These are phyloP conservation scores for Dothiorella sarmentorum DNA, from an alignment of 2,329 filamentous ascomycete species.

Conservation along the genomic window DNA sequence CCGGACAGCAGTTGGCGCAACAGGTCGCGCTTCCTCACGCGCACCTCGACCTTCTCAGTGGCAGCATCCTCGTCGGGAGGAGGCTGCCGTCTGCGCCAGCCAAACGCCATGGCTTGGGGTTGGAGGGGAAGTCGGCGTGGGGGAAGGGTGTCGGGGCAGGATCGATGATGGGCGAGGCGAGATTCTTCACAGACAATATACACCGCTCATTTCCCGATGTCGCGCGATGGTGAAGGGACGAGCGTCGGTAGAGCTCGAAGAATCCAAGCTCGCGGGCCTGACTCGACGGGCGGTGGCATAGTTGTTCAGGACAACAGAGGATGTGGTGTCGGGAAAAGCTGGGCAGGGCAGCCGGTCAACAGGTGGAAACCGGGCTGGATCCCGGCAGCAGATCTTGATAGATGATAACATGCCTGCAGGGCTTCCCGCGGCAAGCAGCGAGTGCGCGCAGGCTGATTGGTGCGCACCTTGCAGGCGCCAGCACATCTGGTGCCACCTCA, in stretches of 20 bases:
- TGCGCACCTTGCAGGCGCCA: conserved; percentile 1
- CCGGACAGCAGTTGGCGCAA: conserved; percentile 13
- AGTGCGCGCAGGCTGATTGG: conserved; percentile 7
- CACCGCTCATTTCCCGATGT: conserved; percentile 19
- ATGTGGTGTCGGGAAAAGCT: background rate
- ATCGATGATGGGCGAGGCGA: background rate
- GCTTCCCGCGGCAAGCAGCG: background rate
- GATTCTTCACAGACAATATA: conserved; percentile 10
- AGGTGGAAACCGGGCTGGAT: conserved; percentile 5
- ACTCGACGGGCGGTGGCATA: conserved; percentile 11
- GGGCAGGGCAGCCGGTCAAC: conserved; percentile 6
- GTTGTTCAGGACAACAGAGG: background rate
- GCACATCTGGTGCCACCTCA: conserved; percentile 11
- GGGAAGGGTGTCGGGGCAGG: background rate
- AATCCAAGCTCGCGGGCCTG: conserved; percentile 16
- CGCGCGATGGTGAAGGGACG: conserved; percentile 15
- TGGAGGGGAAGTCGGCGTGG: background rate
- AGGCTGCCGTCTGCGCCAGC: conserved; percentile 13
- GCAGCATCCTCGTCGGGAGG: conserved; percentile 9
- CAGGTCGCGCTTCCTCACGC: conserved; percentile 17
- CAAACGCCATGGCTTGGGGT: conserved; percentile 11
- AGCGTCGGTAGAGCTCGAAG: conserved; percentile 3
- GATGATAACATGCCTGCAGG: conserved; percentile 11
- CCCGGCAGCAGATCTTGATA: conserved; percentile 4
- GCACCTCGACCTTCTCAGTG: background rate